These are phyloP conservation scores for Rickenella mellea DNA, from an alignment of 768 basidiomycete genomes.

Conservation along the genomic window DNA sequence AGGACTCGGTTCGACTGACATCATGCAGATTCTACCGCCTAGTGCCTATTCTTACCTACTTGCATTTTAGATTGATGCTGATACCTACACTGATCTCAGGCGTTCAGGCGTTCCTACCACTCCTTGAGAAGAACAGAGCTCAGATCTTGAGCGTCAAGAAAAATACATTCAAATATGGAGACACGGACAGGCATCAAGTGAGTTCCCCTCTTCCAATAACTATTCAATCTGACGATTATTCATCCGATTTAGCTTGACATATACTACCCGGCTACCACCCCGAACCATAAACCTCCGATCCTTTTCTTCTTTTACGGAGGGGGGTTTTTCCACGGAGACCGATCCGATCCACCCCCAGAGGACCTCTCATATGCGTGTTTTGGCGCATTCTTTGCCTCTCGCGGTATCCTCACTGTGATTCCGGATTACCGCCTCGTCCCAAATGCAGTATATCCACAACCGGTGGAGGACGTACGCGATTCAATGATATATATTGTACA, in stretches of 20 bases:
- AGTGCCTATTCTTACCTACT: conserved; percentile 18
- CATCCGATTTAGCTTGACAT: conserved; percentile 43
- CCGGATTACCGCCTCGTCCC: conserved; percentile 63
- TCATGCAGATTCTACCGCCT: conserved; percentile 21
- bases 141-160: conserved; percentile 38
- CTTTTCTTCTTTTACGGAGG: conserved; percentile 64
- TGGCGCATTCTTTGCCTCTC: conserved; percentile 51
- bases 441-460: conserved; percentile 41
- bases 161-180: conserved; percentile 50
- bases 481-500: conserved; percentile 44
- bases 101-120: conserved; percentile 34
- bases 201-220: background rate
- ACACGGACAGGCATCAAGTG: conserved; percentile 40
- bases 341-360: conserved; percentile 31
- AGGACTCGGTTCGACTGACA: conserved; percentile 19
- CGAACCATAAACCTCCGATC: conserved; percentile 35
- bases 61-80: background rate
- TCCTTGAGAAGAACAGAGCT: conserved; percentile 36
- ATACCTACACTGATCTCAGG: conserved; percentile 25
- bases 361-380: conserved; percentile 47
- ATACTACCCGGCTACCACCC: conserved; percentile 40
- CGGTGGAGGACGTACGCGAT: conserved; percentile 49
- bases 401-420: conserved; percentile 53
- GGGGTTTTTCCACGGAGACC: conserved; percentile 43
- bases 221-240: background rate